Evolutionary conservation across 805 yeast genomes (phyloP).

Genomic region (Candida adriatica): DNA sequence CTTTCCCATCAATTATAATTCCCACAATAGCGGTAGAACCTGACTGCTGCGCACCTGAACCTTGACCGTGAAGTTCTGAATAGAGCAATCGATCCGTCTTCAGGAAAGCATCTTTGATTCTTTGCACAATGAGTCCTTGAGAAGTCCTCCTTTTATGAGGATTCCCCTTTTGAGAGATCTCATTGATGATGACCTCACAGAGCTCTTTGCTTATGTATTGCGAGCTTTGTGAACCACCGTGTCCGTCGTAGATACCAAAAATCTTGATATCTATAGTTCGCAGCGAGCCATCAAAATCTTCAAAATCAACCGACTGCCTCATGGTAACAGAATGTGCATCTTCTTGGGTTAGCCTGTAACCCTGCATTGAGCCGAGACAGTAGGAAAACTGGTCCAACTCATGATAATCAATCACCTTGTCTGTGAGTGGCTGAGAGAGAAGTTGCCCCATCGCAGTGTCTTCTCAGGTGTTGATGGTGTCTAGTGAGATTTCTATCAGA

Average conservation of each 20-base stretch:
- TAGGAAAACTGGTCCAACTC: slow-evolving; percentile 36
- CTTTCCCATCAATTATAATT: slow-evolving; percentile 34
- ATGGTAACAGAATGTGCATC: slow-evolving; percentile 60
- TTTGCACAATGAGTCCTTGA: slow-evolving; percentile 29
- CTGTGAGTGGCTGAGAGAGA: slow-evolving; percentile 53
- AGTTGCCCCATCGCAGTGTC: slow-evolving; percentile 55
- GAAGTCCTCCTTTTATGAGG: slow-evolving; percentile 17
- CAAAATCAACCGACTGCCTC: slow-evolving; percentile 28
- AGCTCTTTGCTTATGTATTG: slow-evolving; percentile 37
- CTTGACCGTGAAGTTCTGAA: slow-evolving; percentile 20
- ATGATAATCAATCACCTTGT: slow-evolving; percentile 40
- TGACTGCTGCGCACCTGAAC: slow-evolving; percentile 18
- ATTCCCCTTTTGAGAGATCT: slow-evolving; percentile 5
- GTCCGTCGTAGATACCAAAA: slow-evolving; percentile 78
- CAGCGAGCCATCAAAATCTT: slow-evolving; percentile 16
- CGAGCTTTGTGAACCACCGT: slow-evolving; percentile 66
- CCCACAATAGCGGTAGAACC: slow-evolving; percentile 50
- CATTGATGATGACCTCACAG: slow-evolving; percentile 16
- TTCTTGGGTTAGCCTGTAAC: slow-evolving; percentile 68
- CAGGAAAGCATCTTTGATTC: slow-evolving; percentile 38
- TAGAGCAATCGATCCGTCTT: slow-evolving; percentile 39
- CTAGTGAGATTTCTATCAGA: too few species aligned
- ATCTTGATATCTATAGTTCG: slow-evolving; percentile 30
- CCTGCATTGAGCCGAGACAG: slow-evolving; percentile 72
- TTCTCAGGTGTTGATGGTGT: not conserved